A percentile compares a stretch with the other conserved stretches of the same genome.
phyloP scores from a whole-genome alignment of 129 eudicot species.

The Artemisia annua region DNA sequence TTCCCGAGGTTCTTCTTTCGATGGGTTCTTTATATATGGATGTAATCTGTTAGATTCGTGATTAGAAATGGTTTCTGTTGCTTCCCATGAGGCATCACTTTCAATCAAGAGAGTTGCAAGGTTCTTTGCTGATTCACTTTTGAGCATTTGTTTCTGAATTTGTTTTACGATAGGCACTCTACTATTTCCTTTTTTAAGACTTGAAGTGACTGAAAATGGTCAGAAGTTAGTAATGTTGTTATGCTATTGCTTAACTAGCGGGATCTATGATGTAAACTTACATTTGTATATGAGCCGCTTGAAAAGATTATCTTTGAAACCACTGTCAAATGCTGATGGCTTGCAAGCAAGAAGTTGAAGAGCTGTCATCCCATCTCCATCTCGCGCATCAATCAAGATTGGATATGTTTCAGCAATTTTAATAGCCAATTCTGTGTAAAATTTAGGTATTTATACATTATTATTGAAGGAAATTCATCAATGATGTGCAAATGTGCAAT shows the following conservation, averaged over 20 bases:
- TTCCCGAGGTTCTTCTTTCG: neutral
- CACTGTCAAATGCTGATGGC: slow-evolving; percentile 27
- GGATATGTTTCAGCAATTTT: slow-evolving; percentile 23
- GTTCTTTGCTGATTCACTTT: slow-evolving; percentile 16
- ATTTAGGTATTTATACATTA: neutral
- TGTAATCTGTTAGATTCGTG: neutral
- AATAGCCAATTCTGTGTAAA: slow-evolving; percentile 33
- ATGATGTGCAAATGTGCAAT: neutral
- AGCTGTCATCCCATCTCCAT: slow-evolving; percentile 39
- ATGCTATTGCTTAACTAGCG: neutral
- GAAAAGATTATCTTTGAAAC: neutral
- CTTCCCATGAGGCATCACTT: slow-evolving; percentile 24
- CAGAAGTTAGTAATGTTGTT: neutral
- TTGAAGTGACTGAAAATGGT: neutral
- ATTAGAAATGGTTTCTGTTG: slow-evolving; percentile 15
- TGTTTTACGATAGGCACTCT: slow-evolving; percentile 21
- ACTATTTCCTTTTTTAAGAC: neutral
- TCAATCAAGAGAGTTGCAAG: slow-evolving; percentile 19
- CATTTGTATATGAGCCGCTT: slow-evolving; percentile 12
- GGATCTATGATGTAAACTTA: neutral
- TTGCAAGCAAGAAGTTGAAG: slow-evolving; percentile 42
- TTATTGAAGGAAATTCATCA: neutral
- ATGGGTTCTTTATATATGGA: neutral
- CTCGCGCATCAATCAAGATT: slow-evolving; percentile 15
- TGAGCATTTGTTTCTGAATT: slow-evolving; percentile 18